Conservation (phyloP, 23 red algal genomes). For the Rhodosorus marinus region DNA sequence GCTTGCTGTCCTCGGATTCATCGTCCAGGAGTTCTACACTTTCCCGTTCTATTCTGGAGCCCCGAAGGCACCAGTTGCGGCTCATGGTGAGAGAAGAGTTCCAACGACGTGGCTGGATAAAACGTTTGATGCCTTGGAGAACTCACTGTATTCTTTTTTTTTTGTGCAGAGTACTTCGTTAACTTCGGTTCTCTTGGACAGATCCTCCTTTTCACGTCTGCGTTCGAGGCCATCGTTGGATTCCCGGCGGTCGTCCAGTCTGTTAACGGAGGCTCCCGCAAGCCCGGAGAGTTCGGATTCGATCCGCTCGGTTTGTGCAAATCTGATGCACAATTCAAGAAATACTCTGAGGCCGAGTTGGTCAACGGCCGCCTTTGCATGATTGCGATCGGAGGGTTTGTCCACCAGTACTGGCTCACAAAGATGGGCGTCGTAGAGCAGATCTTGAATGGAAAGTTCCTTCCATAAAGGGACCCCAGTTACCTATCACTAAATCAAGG, state of each 20-base stretch:
- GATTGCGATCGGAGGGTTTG: constrained; percentile 74
- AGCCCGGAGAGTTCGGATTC: constrained; percentile 57
- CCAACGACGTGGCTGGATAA: too few relatives aligned
- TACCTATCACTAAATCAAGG: too few relatives aligned
- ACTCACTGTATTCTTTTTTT: too few relatives aligned
- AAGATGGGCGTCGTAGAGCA: constrained; percentile 34
- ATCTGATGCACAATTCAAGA: constrained; percentile 24
- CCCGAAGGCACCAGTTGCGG: constrained; percentile 9
- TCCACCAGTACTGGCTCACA: constrained; percentile 71
- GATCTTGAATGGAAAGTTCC: constrained; percentile 28
- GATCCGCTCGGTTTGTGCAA: constrained; percentile 63
- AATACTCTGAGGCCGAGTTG: constrained; percentile 40
- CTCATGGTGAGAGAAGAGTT: too few relatives aligned
- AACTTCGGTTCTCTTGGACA: constrained; percentile 61
- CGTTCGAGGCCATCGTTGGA: constrained; percentile 69
- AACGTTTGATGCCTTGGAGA: too few relatives aligned
- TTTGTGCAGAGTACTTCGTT: constrained; percentile 80
- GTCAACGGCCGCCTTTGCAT: constrained; percentile 70
- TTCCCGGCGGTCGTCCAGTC: constrained; percentile 69
- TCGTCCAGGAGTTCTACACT: constrained; percentile 54
- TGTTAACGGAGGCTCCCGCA: constrained; percentile 29
- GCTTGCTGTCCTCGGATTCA: constrained; percentile 61
- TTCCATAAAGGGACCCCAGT: constrained; percentile 30
- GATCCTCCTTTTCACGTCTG: constrained; percentile 65
- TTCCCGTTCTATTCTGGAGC: constrained; percentile 64